Evolutionary conservation across 2,329 filamentous ascomycete genomes (phyloP).

Genomic region (Epichloe scottii): DNA sequence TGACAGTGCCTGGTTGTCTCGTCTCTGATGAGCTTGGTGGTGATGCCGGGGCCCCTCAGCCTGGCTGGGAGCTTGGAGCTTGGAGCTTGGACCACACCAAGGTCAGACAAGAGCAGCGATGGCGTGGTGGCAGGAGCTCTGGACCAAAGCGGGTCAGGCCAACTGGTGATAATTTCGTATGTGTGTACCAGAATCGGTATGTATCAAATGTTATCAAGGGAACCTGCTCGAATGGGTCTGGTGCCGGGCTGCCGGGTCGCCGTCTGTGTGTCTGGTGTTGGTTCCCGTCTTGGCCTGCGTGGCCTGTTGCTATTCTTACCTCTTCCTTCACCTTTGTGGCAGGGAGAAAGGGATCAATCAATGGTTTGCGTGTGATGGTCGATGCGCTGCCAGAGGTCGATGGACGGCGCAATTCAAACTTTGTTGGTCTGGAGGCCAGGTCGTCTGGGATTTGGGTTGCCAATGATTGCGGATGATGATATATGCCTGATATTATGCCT

Average conservation of each 20-base stretch:
- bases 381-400: no score
- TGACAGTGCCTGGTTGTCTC: not conserved
- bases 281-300: not conserved
- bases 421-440: no score
- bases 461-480: no score
- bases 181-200: no score
- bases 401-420: no score
- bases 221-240: not conserved
- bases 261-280: not conserved
- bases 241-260: not conserved
- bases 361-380: no score
- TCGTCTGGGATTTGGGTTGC: no score
- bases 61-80: constrained; percentile 1
- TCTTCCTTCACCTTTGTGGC: not conserved
- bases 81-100: constrained; percentile 2
- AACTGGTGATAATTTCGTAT: not conserved
- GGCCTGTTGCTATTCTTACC: not conserved
- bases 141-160: not conserved
- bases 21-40: not conserved
- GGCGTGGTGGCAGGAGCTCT: not conserved
- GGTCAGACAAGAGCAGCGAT: not conserved
- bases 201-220: no score
- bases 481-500: no score
- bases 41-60: not conserved
- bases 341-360: not conserved